Conservation (phyloP, 345 rosid genomes). For the Sonneratia alba region DNA sequence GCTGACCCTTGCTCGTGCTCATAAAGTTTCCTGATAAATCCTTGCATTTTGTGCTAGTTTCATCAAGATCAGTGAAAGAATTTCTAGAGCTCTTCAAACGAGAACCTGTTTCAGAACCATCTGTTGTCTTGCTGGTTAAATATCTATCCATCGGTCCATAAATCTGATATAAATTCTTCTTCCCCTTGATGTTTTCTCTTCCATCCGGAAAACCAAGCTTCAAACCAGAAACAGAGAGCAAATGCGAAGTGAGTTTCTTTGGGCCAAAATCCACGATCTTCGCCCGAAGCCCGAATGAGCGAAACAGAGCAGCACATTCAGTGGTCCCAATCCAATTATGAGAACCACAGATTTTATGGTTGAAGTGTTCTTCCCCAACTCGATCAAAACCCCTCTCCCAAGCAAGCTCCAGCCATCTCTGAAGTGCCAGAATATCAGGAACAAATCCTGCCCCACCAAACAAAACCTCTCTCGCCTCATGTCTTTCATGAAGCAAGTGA, state of each 20-base stretch:
- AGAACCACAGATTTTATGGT: constrained; percentile 37
- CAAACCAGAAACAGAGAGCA: constrained; percentile 63
- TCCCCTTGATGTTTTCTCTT: constrained; percentile 8
- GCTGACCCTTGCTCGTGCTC: constrained; percentile 24
- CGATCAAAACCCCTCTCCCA: constrained; percentile 71
- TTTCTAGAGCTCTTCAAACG: constrained; percentile 5
- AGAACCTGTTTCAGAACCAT: constrained; percentile 8
- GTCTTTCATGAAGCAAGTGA: constrained; percentile 40
- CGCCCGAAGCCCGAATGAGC: constrained; percentile 66
- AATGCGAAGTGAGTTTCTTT: constrained; percentile 32
- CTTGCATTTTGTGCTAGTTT: constrained; percentile 7
- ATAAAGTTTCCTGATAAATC: constrained; percentile 12
- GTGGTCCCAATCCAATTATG: constrained; percentile 59
- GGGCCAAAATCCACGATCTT: constrained; percentile 75
- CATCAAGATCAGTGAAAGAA: constrained; percentile 6
- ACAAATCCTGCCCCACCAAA: constrained; percentile 64
- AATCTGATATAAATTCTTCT: constrained; percentile 27
- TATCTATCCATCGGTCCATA: constrained; percentile 70
- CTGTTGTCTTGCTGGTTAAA: constrained; percentile 15
- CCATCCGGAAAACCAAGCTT: constrained; percentile 15
- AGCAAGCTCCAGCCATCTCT: constrained; percentile 77
- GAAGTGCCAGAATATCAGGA: constrained; percentile 63
- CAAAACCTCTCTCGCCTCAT: constrained; percentile 34
- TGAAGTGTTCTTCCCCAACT: constrained; percentile 51
- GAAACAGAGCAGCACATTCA: constrained; percentile 68